Evolutionary conservation across 148 eudicot species (phyloP), one percentile per base, ranked within the genome.

Genomic region (Chenopodium formosanum): DNA sequence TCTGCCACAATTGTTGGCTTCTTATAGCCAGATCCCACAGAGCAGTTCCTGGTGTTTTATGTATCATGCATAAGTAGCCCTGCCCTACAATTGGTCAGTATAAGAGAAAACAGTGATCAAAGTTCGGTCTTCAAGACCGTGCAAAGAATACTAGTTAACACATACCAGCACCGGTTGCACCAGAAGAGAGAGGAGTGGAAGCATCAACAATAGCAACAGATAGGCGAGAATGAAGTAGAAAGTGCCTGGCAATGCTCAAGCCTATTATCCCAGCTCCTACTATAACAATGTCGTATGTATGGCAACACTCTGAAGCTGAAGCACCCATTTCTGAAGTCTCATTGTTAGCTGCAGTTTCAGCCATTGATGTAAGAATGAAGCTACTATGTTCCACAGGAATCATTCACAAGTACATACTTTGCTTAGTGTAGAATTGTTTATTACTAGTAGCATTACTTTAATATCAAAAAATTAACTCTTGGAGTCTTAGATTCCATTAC

Each of bases 41-140:
- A 9, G 86, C 87, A 60, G 79, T 87, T 13, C 89, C 94, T 25
- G 95, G 98, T 29, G 83, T 80, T 79, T 87, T 91, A 75, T 95
- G 92, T 60, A 88, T 87, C 94, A 90, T 91, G 95, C 95, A 95
- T 85, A 95, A 75, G 83, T 91, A 93, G 1, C 98, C 98, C 85
- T 95, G 96, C 64, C 98, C 98, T 94, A 50, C 53, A 50, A 50
- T 12, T 50, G 6, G 44, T 40, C 44, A 40, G 6, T 40, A 40
- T 50, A 50, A 50, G 53, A 50, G 14, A 50, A 13, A 50, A 1
- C 14, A 50, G 1, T 50, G 16, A 13, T 10, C 14, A 10, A 50
- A 10, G 47, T 2, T 40, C 1, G 44, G 44, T 40, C 44, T 40
- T 5, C 7, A 5, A 40, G 44, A 40, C 44, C 44, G 7, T 5